Base-by-base conservation (phyloP, 2,329 filamentous ascomycete genomes). In the Cryphonectria parasitica region DNA sequence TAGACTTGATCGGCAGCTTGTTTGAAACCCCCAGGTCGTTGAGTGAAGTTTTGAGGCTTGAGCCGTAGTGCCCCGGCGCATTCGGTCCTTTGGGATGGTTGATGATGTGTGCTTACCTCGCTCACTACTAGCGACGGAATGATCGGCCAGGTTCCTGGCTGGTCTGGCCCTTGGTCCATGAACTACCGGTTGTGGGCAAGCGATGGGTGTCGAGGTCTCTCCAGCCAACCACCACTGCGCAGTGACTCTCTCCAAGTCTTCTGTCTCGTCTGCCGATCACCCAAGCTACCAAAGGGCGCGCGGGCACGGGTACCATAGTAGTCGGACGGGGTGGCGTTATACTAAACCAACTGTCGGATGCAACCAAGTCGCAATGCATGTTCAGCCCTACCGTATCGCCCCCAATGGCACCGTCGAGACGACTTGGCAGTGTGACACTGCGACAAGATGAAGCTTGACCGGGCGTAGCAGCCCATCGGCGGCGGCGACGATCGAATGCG, bases 311-410 rank as follows among this genome's bases (percentile, higher is more conserved):
- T 49, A 49, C 45, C 45, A 49, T 49, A 49, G 7, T n/a, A 49
- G 45, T 45, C 15, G 61, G 25, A 64, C 61, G 61, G 43, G 45
- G 64, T 17, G 45, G 61, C 36, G n/a, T 68, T 68, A 31, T 25
- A 41, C 60, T 64, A 49, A n/a, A 49, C 22, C 7, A 49, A 49
- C 19, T 22, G 34, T 45, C 22, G 22, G 56, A 60, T 64, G 49
- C 41, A 62, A 28, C 25, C 58, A 34, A 64, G 60, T 43, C 61
- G 11, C 19, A 34, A 22, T 69, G 68, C 41, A 66, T 25, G 52
- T 69, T 61, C 68, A 69, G 39, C 62, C 36, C 52, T 69, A 69
- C 67, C 52, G 52, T 62, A 52, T 34, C 52, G 68, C 68, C 62
- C 68, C 68, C 63, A 69, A 60, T 60, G 49, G 54, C 31, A 63